Conservation (phyloP, 2,329 filamentous ascomycete genomes). For the Eutypella sp. region DNA sequence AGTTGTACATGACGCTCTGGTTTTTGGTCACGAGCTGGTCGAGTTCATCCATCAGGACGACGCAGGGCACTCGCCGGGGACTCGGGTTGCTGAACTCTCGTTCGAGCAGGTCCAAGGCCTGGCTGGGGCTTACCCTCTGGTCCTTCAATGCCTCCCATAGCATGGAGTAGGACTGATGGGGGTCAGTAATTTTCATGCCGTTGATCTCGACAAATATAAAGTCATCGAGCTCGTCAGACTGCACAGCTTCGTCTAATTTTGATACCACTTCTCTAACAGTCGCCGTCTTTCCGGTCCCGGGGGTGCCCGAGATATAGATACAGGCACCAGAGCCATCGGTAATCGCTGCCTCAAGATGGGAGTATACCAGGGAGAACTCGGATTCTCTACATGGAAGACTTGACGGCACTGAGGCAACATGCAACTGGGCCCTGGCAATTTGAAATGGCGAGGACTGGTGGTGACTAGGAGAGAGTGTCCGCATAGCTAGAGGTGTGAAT, state of each 20-base stretch:
- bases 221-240: constrained; percentile 88
- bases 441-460: constrained; percentile 84
- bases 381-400: constrained; percentile 86
- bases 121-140: constrained; percentile 84
- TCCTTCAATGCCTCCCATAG: constrained; percentile 95
- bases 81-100: constrained; percentile 89
- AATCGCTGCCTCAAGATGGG: constrained; percentile 90
- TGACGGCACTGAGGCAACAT: constrained; percentile 87
- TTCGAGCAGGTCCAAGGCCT: constrained; percentile 86
- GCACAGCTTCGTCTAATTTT: constrained; percentile 81
- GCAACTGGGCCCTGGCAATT: constrained; percentile 78
- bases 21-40: constrained; percentile 97
- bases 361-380: constrained; percentile 89
- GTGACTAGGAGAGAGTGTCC: constrained; percentile 70
- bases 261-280: constrained; percentile 93
- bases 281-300: constrained; percentile 94
- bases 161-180: constrained; percentile 90
- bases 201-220: constrained; percentile 99
- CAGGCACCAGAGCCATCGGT: constrained; percentile 89
- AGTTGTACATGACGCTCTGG: constrained; percentile 99
- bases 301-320: constrained; percentile 98
- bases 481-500: constrained; percentile 91
- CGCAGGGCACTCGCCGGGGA: constrained; percentile 85
- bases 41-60: constrained; percentile 97
- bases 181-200: constrained; percentile 98